A percentile compares a stretch with the other conserved stretches of the same genome.
These are phyloP conservation scores for Dactylonectria estremocensis DNA, from an alignment of 2,329 filamentous ascomycete species.

Conservation along the genomic window DNA sequence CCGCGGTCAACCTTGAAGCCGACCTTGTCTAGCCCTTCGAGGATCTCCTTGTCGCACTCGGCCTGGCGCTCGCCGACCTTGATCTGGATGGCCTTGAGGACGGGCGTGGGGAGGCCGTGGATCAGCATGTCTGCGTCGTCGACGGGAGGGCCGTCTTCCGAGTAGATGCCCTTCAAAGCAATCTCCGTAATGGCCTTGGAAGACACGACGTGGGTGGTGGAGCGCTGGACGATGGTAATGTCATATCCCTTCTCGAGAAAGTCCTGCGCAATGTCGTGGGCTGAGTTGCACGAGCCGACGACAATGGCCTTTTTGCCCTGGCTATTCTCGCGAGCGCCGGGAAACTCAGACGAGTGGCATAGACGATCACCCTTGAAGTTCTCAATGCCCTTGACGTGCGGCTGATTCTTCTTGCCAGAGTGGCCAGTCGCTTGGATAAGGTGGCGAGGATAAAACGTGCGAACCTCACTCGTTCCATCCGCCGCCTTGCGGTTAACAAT, in stretches of 20 bases:
- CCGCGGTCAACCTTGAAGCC: slow-evolving; percentile 75
- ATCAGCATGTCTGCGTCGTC: slow-evolving; percentile 77
- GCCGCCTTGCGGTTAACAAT: slow-evolving; percentile 65
- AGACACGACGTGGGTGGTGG: slow-evolving; percentile 75
- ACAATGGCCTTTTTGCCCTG: slow-evolving; percentile 74
- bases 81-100: slow-evolving; percentile 73
- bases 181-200: slow-evolving; percentile 68
- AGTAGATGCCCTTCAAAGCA: slow-evolving; percentile 65
- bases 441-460: slow-evolving; percentile 73
- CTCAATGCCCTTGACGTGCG: slow-evolving; percentile 69
- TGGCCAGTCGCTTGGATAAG: slow-evolving; percentile 79
- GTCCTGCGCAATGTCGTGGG: slow-evolving; percentile 79
- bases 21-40: slow-evolving; percentile 64
- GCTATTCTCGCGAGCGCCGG: slow-evolving; percentile 63
- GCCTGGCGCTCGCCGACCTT: slow-evolving; percentile 55
- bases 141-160: slow-evolving; percentile 68
- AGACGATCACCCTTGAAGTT: slow-evolving; percentile 72
- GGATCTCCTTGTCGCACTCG: slow-evolving; percentile 55
- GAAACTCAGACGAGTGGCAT: slow-evolving; percentile 74
- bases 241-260: slow-evolving; percentile 76
- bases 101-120: slow-evolving; percentile 70
- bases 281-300: slow-evolving; percentile 78
- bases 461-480: slow-evolving; percentile 64
- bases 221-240: slow-evolving; percentile 80
- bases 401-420: slow-evolving; percentile 76